These are phyloP conservation scores for Prunus yedoensis DNA, from an alignment of 331 rosid species.

Conservation along the genomic window DNA sequence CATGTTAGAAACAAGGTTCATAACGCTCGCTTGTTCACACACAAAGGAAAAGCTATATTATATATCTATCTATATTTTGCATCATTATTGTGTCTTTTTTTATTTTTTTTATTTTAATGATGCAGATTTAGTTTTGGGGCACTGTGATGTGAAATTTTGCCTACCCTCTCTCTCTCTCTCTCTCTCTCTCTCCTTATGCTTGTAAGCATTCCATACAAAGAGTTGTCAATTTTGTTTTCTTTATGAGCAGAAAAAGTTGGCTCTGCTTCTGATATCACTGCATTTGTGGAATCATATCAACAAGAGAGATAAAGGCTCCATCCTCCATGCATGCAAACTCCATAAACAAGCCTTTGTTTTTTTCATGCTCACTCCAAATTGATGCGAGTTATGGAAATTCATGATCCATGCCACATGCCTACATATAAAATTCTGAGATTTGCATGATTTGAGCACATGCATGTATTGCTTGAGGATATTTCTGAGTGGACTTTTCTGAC, in stretches of 20 bases:
- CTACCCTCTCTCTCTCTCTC: background rate
- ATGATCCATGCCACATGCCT: background rate
- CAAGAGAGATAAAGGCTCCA: background rate
- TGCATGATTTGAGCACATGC: constrained; percentile 9
- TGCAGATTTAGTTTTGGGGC: constrained; percentile 10
- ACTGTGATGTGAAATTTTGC: constrained; percentile 3
- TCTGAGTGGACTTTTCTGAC: background rate
- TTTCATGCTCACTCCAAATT: background rate
- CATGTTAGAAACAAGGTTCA: background rate
- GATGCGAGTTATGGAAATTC: background rate
- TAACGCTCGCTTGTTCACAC: background rate
- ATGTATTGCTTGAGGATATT: background rate
- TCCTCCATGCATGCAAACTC: background rate
- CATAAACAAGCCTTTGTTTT: background rate
- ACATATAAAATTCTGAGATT: background rate
- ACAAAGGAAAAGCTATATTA: background rate
- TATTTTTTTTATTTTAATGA: background rate
- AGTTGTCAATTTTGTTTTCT: background rate
- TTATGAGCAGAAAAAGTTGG: background rate
- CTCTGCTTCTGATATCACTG: background rate
- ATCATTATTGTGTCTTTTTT: background rate
- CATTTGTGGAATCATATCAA: constrained; percentile 9
- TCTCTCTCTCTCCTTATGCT: too few species aligned
- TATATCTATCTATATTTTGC: background rate
- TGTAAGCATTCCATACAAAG: background rate